Evolutionary conservation across 2,329 filamentous ascomycete species (phyloP), one percentile per base, ranked within the genome.

Genomic region (Neofusicoccum kwambonambiense): DNA sequence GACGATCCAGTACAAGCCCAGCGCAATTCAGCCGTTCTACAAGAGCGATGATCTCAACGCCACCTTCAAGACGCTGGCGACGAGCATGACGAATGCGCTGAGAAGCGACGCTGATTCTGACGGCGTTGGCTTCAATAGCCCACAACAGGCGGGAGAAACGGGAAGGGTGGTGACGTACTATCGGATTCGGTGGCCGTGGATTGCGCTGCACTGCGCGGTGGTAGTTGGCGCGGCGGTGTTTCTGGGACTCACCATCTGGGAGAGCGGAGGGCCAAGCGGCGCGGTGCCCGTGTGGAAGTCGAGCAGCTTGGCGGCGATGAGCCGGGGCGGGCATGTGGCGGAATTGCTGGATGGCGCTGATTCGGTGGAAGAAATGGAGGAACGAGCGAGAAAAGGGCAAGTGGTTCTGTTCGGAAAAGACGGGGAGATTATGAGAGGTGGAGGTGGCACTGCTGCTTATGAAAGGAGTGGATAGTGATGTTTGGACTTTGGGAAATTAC

Each of bases 41-140:
- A 19, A 35, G 27, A 65, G 64, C 19, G 15, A 9, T 0, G 58
- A 68, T 50, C 57, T 69, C 3, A 45, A 45, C 31, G 56, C 34
- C 5, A 66, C 58, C 17, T 68, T 69, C 44, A 39, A 37, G 4
- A 12, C 44, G 4, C 12, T 69, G 15, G 68, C 67, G 12, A 42
- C 41, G 19, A 67, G 67, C 66, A 66, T 69, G 67, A 66, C 31
- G 37, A 68, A 69, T 41, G 49, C 60, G 27, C 65, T 69, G 1
- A 57, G 68, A 12, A 35, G 15, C 7, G 52, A 57, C 34, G 41
- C 54, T 4, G 64, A 60, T 39, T n/a, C 12, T 1, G 31, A 9
- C 2, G 54, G 19, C 3, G 47, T 11, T 7, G 8, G 19, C 8
- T 31, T 5, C 27, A 7, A 31, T 1, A 31, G 27, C 5, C 11